phyloP scores from a whole-genome alignment of 2,329 filamentous ascomycete species.

The Ustulina deusta region DNA sequence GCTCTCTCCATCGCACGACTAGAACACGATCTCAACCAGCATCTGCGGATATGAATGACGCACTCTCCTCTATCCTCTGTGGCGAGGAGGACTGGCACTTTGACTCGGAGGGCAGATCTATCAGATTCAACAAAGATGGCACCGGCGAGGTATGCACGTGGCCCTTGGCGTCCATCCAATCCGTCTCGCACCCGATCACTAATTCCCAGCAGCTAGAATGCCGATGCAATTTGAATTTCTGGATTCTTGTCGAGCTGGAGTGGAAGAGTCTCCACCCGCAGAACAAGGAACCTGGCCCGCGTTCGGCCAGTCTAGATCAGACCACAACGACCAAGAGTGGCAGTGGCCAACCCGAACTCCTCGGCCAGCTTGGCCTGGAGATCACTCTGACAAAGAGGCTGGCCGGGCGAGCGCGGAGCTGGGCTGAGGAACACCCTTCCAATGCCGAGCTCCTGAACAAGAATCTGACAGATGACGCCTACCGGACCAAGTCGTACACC shows the following conservation, averaged over 20 bases:
- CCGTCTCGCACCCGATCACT: constrained; percentile 12
- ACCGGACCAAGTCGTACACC: constrained; percentile 43
- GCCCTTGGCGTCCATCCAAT: neutral
- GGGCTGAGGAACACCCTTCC: constrained; percentile 21
- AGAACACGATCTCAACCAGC: neutral
- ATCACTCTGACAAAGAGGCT: constrained; percentile 42
- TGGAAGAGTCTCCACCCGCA: constrained; percentile 40
- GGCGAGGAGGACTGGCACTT: constrained; percentile 42
- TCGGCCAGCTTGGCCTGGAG: constrained; percentile 40
- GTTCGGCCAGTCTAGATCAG: neutral
- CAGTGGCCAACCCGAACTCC: constrained; percentile 28
- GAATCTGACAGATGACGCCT: constrained; percentile 42
- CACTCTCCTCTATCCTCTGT: constrained; percentile 44
- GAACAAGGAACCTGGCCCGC: neutral
- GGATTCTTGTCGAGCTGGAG: constrained; percentile 40
- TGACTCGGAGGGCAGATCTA: constrained; percentile 40
- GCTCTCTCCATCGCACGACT: no score
- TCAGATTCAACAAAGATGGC: constrained; percentile 46
- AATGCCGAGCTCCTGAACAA: constrained; percentile 37
- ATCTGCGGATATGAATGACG: constrained; percentile 42
- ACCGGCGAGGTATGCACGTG: constrained; percentile 43
- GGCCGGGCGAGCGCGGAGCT: constrained; percentile 27
- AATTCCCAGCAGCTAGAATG: constrained; percentile 38
- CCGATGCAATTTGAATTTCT: constrained; percentile 44
- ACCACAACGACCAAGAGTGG: constrained; percentile 11